Evolutionary conservation across 805 yeast species (phyloP).

Genomic region (Yueomyces sinensis): DNA sequence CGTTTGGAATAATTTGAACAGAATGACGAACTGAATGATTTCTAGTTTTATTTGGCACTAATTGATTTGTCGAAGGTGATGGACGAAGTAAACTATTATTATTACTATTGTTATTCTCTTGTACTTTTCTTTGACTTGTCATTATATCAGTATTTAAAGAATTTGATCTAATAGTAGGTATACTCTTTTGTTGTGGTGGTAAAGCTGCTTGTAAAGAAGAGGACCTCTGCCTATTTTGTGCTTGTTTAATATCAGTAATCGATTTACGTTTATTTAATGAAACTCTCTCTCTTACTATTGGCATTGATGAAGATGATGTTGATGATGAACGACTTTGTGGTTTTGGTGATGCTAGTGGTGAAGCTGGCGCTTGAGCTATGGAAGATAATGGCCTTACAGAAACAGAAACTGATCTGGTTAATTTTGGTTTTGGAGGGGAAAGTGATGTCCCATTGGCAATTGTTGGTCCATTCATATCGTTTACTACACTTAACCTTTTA

Average conservation of each 20-base stretch:
- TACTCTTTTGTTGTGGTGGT: background rate
- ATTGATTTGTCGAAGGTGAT: background rate
- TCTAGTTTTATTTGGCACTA: background rate
- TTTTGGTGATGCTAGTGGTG: no score
- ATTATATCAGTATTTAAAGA: conserved; percentile 20
- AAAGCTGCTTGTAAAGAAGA: conserved; percentile 21
- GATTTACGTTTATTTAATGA: background rate
- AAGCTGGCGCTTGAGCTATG: no score
- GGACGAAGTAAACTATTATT: background rate
- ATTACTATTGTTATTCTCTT: conserved; percentile 3
- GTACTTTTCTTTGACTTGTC: conserved; percentile 17
- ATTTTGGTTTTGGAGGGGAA: no score
- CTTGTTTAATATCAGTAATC: background rate
- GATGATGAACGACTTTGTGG: no score
- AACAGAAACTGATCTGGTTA: background rate
- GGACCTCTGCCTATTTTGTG: conserved; percentile 18
- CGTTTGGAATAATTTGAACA: background rate
- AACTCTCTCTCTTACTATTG: no score
- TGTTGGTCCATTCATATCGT: no score
- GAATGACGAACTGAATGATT: background rate
- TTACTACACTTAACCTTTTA: no score
- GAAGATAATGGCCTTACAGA: background rate
- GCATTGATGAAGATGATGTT: no score
- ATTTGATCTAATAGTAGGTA: conserved; percentile 14
- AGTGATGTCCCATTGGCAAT: no score